phyloP scores from a whole-genome alignment of 2,329 filamentous ascomycete species.

The Fusarium mangiferae region DNA sequence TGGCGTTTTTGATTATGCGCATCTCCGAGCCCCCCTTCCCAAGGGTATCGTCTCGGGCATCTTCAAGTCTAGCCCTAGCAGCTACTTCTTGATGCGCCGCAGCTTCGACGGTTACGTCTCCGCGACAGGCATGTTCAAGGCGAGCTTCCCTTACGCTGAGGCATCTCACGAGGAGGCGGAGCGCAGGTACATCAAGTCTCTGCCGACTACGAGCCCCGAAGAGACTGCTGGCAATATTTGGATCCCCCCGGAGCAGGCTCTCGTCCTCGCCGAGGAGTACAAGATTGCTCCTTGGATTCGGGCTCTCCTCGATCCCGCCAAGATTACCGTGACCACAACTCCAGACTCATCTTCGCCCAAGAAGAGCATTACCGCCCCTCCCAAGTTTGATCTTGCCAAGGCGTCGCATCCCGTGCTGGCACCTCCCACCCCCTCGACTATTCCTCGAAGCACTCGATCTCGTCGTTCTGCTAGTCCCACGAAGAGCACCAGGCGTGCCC shows the following conservation, averaged over 20 bases:
- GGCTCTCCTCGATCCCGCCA: slow-evolving; percentile 88
- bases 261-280: slow-evolving; percentile 88
- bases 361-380: slow-evolving; percentile 81
- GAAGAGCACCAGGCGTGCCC: slow-evolving; percentile 58
- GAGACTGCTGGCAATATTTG: slow-evolving; percentile 97
- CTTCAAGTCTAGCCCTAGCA: slow-evolving; percentile 88
- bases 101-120: slow-evolving; percentile 87
- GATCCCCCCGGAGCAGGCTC: slow-evolving; percentile 86
- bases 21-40: slow-evolving; percentile 90
- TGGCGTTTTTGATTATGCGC: slow-evolving; percentile 93
- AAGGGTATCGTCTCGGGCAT: slow-evolving; percentile 93
- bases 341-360: slow-evolving; percentile 77
- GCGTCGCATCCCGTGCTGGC: slow-evolving; percentile 54
- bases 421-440: slow-evolving; percentile 60
- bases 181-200: slow-evolving; percentile 85
- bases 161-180: slow-evolving; percentile 78
- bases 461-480: slow-evolving; percentile 69
- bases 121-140: slow-evolving; percentile 93
- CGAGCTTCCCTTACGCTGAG: slow-evolving; percentile 83
- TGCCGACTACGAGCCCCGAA: slow-evolving; percentile 83
- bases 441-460: slow-evolving; percentile 59
- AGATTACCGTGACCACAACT: slow-evolving; percentile 71
- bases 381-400: slow-evolving; percentile 74
- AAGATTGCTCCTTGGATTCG: slow-evolving; percentile 86
- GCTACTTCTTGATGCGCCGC: slow-evolving; percentile 96